Conservation (phyloP, 2,329 filamentous ascomycete species). For the Fusarium sp. region DNA sequence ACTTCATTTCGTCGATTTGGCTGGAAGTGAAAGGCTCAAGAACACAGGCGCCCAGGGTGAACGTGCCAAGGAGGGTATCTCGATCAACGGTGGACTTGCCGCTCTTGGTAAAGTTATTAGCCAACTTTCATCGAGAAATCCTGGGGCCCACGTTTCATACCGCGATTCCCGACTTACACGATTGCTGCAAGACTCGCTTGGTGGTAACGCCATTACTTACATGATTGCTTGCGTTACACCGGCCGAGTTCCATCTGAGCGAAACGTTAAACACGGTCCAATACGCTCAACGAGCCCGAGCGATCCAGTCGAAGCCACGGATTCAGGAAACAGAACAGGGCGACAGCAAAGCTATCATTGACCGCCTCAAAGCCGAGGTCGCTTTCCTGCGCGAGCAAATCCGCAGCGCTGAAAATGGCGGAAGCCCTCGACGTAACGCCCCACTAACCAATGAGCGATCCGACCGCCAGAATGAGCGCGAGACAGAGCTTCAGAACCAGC, state of each 20-base stretch:
- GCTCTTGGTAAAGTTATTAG: constrained; percentile 98
- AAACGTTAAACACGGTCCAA: constrained; percentile 96
- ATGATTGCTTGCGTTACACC: constrained; percentile 99
- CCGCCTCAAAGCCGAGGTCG: constrained; percentile 90
- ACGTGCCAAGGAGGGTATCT: constrained; percentile 94
- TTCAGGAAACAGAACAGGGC: constrained; percentile 91
- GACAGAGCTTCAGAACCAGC: constrained; percentile 89
- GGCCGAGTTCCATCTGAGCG: constrained; percentile 95
- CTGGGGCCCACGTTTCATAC: constrained; percentile 94
- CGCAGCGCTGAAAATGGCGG: constrained; percentile 75
- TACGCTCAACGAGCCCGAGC: constrained; percentile 96
- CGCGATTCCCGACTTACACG: constrained; percentile 97
- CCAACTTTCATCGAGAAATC: constrained; percentile 89
- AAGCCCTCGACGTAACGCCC: constrained; percentile 63
- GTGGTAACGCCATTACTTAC: constrained; percentile 97
- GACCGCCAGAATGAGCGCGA: constrained; percentile 88
- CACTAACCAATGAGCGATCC: constrained; percentile 73
- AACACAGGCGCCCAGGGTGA: constrained; percentile 97
- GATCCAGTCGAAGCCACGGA: constrained; percentile 97
- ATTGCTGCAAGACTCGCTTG: constrained; percentile 93
- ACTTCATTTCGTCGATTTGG: constrained; percentile 97
- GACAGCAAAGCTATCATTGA: constrained; percentile 97
- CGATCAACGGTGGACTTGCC: constrained; percentile 95
- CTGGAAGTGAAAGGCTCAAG: constrained; percentile 95
- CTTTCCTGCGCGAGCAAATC: constrained; percentile 94